Evolutionary conservation across 2,329 filamentous ascomycete genomes (phyloP), one percentile per base, ranked within the genome.

Genomic region (Ophiostoma populinum): DNA sequence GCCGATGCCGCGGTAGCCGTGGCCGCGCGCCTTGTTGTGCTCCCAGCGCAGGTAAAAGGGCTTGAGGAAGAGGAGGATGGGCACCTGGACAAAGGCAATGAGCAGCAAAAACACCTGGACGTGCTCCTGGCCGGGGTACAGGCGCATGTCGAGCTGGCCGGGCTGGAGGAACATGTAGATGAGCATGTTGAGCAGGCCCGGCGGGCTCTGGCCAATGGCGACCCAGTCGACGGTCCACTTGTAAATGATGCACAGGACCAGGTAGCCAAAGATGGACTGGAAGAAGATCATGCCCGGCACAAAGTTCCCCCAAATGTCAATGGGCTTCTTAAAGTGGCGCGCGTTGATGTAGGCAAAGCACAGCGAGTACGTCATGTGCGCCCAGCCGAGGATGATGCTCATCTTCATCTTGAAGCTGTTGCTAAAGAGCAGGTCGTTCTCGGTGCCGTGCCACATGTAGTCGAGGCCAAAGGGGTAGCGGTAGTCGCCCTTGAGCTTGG

Each of bases 361-460:
- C 30, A 98, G 72, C 13, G 90, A 95, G 61, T 93, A 98, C 3
- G 90, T 98, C 90, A 98, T 98, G 62, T 94, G 86, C 40, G 73
- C 73, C 90, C 92, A 98, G 55, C 92, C 90, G 45, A 98, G 70
- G 45, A 98, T 72, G 53, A 98, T 94, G 63, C 82, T 92, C 60
- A 98, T 80, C 67, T 98, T 98, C 90, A 98, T 98, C 75, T 98
- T 98, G 70, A 90, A 92, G 58, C 81, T 92, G 77, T 98, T 98
- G 55, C 74, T 80, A 62, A 98, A 98, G 33, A 98, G 70, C 15
- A 98, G 67, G 41, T 92, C 80, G 50, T 98, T 98, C 49, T 95
- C 87, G 10, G 85, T 80, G 40, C 80, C 85, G 54, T 98, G 92
- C 90, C 90, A 98, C 51, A 78, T 80, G 75, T 78, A 93, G 53